These are phyloP conservation scores for Diplosphaera chodatii DNA, from an alignment of 139 green algal genomes.

Conservation along the genomic window DNA sequence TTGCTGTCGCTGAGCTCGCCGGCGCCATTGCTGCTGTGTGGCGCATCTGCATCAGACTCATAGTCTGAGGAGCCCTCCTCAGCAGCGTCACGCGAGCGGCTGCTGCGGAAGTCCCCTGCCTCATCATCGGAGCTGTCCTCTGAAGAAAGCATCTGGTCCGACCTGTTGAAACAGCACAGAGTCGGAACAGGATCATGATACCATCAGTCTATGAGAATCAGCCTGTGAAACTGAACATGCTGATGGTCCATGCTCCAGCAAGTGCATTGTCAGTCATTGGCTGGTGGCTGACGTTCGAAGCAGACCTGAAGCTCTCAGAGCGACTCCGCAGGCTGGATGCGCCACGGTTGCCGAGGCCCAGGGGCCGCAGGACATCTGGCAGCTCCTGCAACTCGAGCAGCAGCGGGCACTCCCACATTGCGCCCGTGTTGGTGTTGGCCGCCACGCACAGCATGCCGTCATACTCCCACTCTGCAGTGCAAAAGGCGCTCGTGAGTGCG, in stretches of 20 bases:
- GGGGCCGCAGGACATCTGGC: background rate
- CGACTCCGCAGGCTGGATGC: background rate
- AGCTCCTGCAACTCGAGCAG: slow-evolving; percentile 31
- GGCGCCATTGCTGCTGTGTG: too few relatives aligned
- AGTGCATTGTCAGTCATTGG: too few relatives aligned
- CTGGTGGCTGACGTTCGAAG: too few relatives aligned
- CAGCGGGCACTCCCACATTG: slow-evolving; percentile 67
- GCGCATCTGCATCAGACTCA: background rate
- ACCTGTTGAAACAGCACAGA: background rate
- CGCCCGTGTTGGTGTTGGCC: slow-evolving; percentile 30
- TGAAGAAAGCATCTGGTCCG: background rate
- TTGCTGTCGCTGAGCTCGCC: too few relatives aligned
- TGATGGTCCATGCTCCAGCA: too few relatives aligned
- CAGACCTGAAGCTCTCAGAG: background rate
- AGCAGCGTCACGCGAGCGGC: too few relatives aligned
- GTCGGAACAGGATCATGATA: too few relatives aligned
- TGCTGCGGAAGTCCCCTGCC: background rate
- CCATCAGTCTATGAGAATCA: too few relatives aligned
- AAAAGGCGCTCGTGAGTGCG: background rate
- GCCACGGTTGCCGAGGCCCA: background rate
- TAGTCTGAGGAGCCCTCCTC: background rate
- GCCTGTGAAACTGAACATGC: too few relatives aligned
- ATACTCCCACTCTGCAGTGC: slow-evolving; percentile 49
- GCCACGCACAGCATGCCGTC: slow-evolving; percentile 46
- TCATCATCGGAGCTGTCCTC: background rate